Conservation (phyloP, 305 asterid genomes). For the Coffea humblotiana region DNA sequence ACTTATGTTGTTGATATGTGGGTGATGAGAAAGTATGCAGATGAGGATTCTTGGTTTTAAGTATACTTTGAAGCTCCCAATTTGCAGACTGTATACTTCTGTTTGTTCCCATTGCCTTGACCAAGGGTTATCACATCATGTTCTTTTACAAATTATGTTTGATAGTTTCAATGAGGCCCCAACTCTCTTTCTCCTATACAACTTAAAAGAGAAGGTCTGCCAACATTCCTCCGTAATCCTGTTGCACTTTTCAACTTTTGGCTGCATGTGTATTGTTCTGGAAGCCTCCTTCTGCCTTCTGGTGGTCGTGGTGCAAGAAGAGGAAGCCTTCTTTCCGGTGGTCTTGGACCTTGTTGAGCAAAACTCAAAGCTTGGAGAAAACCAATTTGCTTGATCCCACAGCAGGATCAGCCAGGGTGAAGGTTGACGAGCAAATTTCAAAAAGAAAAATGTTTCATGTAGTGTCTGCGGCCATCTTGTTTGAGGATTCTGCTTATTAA, state of each 20-base stretch:
- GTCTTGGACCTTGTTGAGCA: not conserved
- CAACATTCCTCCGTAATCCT: not conserved
- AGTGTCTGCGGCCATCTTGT: not conserved
- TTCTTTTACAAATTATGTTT: not conserved
- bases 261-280: not conserved
- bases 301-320: not conserved
- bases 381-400: not conserved
- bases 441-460: not conserved
- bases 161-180: not conserved
- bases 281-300: not conserved
- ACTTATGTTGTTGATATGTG: not conserved
- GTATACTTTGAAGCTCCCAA: not conserved
- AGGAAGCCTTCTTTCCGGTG: not conserved
- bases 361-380: not conserved
- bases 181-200: not conserved
- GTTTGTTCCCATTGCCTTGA: not conserved
- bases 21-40: not conserved
- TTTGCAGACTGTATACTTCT: too few species aligned
- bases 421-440: not conserved
- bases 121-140: not conserved
- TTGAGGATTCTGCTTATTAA: too few species aligned
- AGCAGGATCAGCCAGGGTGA: not conserved
- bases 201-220: not conserved
- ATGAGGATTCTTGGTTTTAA: not conserved
- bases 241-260: not conserved